Percentiles rank a stretch among this genome's conserved stretches.
phyloP scores from a whole-genome alignment of 305 asterid genomes.

The Fraxinus latifolia region DNA sequence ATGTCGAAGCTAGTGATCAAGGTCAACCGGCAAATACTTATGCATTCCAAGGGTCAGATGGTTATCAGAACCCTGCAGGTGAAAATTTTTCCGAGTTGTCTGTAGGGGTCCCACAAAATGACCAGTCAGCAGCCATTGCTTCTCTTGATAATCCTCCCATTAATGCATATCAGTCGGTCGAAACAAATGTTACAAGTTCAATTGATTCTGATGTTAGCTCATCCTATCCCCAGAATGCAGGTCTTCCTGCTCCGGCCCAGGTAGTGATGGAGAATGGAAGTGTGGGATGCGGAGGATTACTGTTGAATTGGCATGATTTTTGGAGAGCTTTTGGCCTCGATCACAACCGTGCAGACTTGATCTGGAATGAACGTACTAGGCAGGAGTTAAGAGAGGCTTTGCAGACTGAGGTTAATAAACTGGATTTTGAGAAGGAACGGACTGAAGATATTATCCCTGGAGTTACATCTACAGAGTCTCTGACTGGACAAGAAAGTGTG shows the following conservation, averaged over 20 bases:
- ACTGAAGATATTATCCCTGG: slow-evolving; percentile 95
- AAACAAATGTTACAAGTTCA: slow-evolving; percentile 43
- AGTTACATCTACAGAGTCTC: slow-evolving; percentile 52
- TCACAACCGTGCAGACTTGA: slow-evolving; percentile 96
- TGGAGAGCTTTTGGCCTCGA: slow-evolving; percentile 97
- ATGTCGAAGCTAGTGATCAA: slow-evolving; percentile 55
- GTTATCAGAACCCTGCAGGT: slow-evolving; percentile 43
- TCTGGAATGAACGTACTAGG: slow-evolving; percentile 98
- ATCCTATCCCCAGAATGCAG: slow-evolving; percentile 46
- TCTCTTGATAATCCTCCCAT: slow-evolving; percentile 43
- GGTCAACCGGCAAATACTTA: slow-evolving; percentile 39
- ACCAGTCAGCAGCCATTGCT: slow-evolving; percentile 40
- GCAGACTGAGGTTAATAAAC: slow-evolving; percentile 95
- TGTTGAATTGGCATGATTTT: slow-evolving; percentile 94
- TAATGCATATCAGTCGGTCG: slow-evolving; percentile 39
- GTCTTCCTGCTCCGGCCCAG: slow-evolving; percentile 92
- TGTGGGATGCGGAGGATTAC: slow-evolving; percentile 95
- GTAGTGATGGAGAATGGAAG: slow-evolving; percentile 77
- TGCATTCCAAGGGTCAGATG: slow-evolving; percentile 46
- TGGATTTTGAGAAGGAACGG: slow-evolving; percentile 94
- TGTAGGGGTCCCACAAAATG: slow-evolving; percentile 43
- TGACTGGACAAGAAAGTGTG: slow-evolving; percentile 54
- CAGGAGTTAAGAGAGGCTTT: slow-evolving; percentile 92
- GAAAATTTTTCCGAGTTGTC: slow-evolving; percentile 44
- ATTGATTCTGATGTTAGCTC: slow-evolving; percentile 47